Evolutionary conservation across 441 rosid species (phyloP), one percentile per base, ranked within the genome.

Genomic region (Manihot esculenta): DNA sequence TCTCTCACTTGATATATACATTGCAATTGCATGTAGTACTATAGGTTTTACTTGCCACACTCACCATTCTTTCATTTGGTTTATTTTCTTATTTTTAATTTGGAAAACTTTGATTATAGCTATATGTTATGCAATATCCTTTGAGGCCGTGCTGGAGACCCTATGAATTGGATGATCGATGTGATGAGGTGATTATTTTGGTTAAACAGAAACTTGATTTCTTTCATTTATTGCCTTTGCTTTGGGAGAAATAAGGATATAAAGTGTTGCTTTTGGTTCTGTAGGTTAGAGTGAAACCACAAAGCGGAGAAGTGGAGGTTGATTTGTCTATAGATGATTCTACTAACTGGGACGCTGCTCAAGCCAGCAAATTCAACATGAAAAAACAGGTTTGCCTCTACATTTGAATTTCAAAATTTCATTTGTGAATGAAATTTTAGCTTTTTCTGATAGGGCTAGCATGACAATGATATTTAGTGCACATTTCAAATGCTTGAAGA

Each of bases 71-170:
- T 8, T 17, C 30, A 4, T 48, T 44, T 26, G 18, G 10, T 57
- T 44, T 13, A 10, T 62, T 14, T 45, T 21, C 11, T 20, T 14
- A 27, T n/a, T 30, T 17, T 49, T 49, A 10, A 2, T 50, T 41
- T 27, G 49, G 26, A 23, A 13, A 24, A 11, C 18, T 41, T 11
- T 64, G 41, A 21, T 59, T 81, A 66, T 86, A 94, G 99, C 68
- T 94, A 21, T 92, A 89, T 80, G 89, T 94, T 45, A 51, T 89
- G 83, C 97, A 94, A 80, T 94, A 86, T 84, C 97, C 97, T 8
- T 62, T 89, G 65, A 83, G 99, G 70, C 87, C 97, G 3, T 73
- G 81, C 60, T 94, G 99, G 99, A 92, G 97, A 60, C 94, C 97
- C 2, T 94, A 90, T 35, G 97, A 94, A 68, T 76, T 94, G 75